Base-by-base conservation (phyloP, 1,284 basidiomycete species). In the Earliella scabrosa region DNA sequence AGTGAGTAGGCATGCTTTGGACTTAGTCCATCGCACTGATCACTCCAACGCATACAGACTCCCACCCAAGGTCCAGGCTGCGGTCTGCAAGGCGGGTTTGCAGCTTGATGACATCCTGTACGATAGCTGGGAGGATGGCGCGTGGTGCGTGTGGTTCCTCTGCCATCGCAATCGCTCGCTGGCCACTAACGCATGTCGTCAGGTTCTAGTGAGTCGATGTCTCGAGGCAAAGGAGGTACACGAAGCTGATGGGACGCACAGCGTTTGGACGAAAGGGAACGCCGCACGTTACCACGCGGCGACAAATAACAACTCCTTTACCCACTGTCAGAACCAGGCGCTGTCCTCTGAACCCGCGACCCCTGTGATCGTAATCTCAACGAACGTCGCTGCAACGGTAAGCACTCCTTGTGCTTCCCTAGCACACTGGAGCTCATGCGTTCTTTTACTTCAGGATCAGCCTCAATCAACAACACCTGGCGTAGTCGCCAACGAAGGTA, bases 191-290 rank as follows among this genome's bases (percentile, higher is more conserved):
- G 31, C 21, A 27, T 6, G 7, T 18, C 18, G n/a, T 32, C 27
- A 50, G 48, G 48, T 50, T 36, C 27, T 50, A 50, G 48, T 50
- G 13, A 29, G 48, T 50, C 16, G n/a, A n/a, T n/a, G n/a, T 18
- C 9, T 11, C 23, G 14, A 9, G n/a, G 5, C 34, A 4, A 36
- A 11, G 9, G 9, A 34, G 10, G 27, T 27, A 11, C 2, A 14
- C 20, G 14, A 4, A n/a, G 26, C 32, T 31, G 2, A 18, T 16
- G 5, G 6, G 8, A 21, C 16, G 3, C 9, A 11, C 9, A 50
- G 24, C n/a, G 38, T 29, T 18, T 31, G 29, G 43, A 45, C 43
- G 27, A 45, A 45, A 27, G 43, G 31, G 7, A 29, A 45, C n/a
- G 7, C 43, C 21, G 21, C 20, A 1, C 31, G 2, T 10, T 9